phyloP scores from a whole-genome alignment of 129 eudicot genomes.

The Apium graveolens region DNA sequence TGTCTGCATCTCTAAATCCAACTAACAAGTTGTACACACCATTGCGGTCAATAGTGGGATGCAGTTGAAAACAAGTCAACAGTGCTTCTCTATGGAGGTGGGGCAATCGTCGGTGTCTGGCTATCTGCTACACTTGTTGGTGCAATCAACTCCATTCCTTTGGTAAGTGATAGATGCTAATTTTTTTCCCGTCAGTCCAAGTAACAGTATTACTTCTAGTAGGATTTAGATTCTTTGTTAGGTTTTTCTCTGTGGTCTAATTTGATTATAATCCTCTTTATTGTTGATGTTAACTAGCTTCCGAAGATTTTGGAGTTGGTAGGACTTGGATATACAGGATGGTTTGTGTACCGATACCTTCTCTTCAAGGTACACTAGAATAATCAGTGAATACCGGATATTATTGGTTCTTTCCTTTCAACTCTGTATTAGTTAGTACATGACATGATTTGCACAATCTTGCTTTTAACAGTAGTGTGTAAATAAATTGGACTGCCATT shows the following conservation, averaged over 20 bases:
- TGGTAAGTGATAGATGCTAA: conserved; percentile 38
- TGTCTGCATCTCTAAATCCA: background rate
- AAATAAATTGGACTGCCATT: background rate
- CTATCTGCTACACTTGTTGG: conserved; percentile 75
- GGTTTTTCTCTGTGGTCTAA: background rate
- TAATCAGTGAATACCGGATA: background rate
- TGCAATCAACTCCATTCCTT: conserved; percentile 88
- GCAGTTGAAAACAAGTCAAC: conserved; percentile 93
- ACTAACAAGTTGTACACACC: background rate
- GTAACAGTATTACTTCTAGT: background rate
- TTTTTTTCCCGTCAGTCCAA: background rate
- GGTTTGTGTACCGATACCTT: conserved; percentile 99
- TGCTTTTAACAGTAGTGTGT: background rate
- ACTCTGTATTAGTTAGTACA: background rate
- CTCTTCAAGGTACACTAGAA: conserved; percentile 69
- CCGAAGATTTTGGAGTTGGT: conserved; percentile 98
- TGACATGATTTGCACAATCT: background rate
- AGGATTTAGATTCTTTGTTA: background rate
- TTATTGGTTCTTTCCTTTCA: background rate
- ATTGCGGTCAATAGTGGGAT: conserved; percentile 63
- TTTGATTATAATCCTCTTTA: background rate
- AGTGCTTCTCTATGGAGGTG: conserved; percentile 88
- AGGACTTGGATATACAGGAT: conserved; percentile 96
- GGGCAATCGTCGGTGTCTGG: conserved; percentile 84
- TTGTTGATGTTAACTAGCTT: conserved; percentile 39